These are phyloP conservation scores for Solanum piurae DNA, from an alignment of 257 asterid species.

Conservation along the genomic window DNA sequence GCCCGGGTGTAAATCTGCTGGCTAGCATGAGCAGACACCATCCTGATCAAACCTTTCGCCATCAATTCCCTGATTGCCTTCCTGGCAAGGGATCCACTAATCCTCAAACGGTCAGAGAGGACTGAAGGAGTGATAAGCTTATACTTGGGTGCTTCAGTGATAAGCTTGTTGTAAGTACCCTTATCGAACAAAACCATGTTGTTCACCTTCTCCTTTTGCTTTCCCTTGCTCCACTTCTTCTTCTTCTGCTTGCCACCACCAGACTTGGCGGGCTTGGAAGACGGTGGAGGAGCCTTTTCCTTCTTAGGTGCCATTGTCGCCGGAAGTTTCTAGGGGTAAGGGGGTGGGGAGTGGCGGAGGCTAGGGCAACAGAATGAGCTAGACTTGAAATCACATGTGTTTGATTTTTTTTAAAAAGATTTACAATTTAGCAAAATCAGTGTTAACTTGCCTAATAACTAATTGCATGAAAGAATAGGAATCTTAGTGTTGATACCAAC, in stretches of 20 bases:
- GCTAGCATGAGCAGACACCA: slow-evolving; percentile 14
- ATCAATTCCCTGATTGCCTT: slow-evolving; percentile 10
- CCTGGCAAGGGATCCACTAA: slow-evolving; percentile 15
- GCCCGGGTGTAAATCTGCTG: slow-evolving; percentile 14
- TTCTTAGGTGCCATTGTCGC: too few relatives aligned
- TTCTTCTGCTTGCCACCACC: too few relatives aligned
- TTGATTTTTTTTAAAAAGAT: not conserved
- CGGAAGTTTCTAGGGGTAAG: too few relatives aligned
- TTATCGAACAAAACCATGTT: slow-evolving; percentile 23
- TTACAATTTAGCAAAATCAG: not conserved
- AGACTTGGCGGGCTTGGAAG: too few relatives aligned
- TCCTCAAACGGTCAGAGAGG: slow-evolving; percentile 14
- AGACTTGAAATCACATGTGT: not conserved
- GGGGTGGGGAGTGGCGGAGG: too few relatives aligned
- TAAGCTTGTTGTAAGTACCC: slow-evolving; percentile 16
- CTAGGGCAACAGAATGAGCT: not conserved
- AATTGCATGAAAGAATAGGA: not conserved
- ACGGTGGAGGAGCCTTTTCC: too few relatives aligned
- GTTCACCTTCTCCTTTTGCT: slow-evolving; percentile 29
- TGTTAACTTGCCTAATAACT: not conserved
- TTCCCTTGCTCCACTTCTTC: slow-evolving; percentile 25
- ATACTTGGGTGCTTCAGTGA: slow-evolving; percentile 16
- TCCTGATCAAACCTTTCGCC: slow-evolving; percentile 7
- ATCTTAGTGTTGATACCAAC: not conserved
- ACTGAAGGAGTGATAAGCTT: slow-evolving; percentile 1